Evolutionary conservation across 2,329 filamentous ascomycete genomes (phyloP), one percentile per base, ranked within the genome.

Genomic region (Aureobasidium pullulans): DNA sequence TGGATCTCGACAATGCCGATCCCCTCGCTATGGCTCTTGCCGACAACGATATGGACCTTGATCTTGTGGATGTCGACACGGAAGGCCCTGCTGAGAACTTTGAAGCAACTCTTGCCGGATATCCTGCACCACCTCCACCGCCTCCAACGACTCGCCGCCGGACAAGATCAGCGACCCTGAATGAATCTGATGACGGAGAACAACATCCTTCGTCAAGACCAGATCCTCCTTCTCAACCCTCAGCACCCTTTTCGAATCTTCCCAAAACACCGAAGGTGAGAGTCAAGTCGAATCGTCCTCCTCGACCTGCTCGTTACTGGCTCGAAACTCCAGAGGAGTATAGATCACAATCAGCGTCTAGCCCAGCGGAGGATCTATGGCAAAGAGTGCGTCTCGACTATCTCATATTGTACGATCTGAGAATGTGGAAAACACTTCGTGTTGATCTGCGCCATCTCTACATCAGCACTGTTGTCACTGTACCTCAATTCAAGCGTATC

Each of bases 371-470:
- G 71, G 89, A 99, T 68, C 80, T 99, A 5, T 91, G 90, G 76
- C 85, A 93, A 69, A 86, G 92, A 34, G 88, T 97, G 11, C 87
- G 94, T 34, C 79, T 99, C 6, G 94, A 99, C 73, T 96, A 90
- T 84, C 82, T 99, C 69, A 90, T 99, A 32, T 79, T 99, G 8
- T 99, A 96, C 70, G 94, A 99, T 71, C 76, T 99, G 54, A 82
- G 94, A 43, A 85, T 99, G 81, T 99, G 94, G 94, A 99, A 99
- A 75, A 94, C 91, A 71, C 84, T 95, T 34, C 85, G 94, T 60
- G 91, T 93, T 52, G 89, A 96, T 70, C 81, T 99, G 60, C 86
- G 94, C 34, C 89, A 96, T 63, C 82, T 99, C 1, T 97, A 96
- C 73, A 96, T 99, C 66, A 94, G 90, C 50, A 99, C 94, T 0